phyloP scores from a whole-genome alignment of 768 basidiomycete species.

The Phylloporus sp. region DNA sequence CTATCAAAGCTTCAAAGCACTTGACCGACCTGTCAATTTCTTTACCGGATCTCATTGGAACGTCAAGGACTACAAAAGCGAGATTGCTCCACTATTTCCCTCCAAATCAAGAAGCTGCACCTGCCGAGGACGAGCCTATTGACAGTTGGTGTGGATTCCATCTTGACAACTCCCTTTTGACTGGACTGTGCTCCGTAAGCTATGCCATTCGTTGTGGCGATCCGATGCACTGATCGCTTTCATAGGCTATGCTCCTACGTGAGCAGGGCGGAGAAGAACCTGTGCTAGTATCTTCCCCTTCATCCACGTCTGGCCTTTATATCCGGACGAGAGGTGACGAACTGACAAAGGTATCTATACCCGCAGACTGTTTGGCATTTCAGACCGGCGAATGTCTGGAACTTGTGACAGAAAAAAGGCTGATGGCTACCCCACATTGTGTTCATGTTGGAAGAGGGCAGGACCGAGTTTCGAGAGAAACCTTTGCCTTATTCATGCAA shows the following conservation, averaged over 20 bases:
- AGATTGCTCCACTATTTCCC: constrained; percentile 97
- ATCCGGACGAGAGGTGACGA: constrained; percentile 81
- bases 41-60: constrained; percentile 65
- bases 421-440: constrained; percentile 93
- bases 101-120: constrained; percentile 40
- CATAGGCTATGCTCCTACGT: constrained; percentile 79
- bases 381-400: constrained; percentile 97
- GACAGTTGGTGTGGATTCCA: constrained; percentile 97
- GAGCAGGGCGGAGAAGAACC: constrained; percentile 40
- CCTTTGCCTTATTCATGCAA: constrained; percentile 87
- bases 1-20: constrained; percentile 57
- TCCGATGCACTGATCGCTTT: constrained; percentile 5
- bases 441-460: constrained; percentile 67
- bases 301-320: constrained; percentile 79
- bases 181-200: constrained; percentile 85
- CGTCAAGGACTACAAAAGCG: constrained; percentile 84
- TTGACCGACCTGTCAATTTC: constrained; percentile 62
- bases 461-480: constrained; percentile 70
- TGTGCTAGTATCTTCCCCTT: constrained; percentile 58
- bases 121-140: constrained; percentile 56
- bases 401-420: constrained; percentile 72
- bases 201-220: neutral
- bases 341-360: constrained; percentile 82
- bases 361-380: constrained; percentile 82
- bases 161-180: constrained; percentile 85